phyloP scores from a whole-genome alignment of 2,329 filamentous ascomycete genomes.

The Sarocladiaceae sp. region DNA sequence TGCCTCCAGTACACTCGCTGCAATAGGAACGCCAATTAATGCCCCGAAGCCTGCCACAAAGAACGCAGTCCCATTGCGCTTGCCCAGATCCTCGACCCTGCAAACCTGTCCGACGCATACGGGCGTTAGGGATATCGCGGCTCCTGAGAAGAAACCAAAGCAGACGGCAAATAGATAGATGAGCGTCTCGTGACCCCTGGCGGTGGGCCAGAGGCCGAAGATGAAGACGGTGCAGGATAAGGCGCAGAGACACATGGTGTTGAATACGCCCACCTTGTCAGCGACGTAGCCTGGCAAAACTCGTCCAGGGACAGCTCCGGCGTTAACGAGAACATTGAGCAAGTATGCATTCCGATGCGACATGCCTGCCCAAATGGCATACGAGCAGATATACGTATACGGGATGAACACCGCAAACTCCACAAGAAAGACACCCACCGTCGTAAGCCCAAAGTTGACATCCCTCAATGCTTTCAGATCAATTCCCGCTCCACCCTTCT shows the following conservation, averaged over 20 bases:
- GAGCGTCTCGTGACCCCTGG: constrained; percentile 35
- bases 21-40: constrained; percentile 53
- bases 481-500: constrained; percentile 35
- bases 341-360: constrained; percentile 53
- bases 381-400: constrained; percentile 62
- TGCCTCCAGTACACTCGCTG: constrained; percentile 43
- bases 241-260: constrained; percentile 54
- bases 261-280: constrained; percentile 64
- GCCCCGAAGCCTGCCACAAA: constrained; percentile 57
- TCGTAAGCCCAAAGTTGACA: constrained; percentile 43
- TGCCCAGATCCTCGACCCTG: constrained; percentile 60
- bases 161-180: constrained; percentile 56
- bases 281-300: constrained; percentile 57
- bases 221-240: constrained; percentile 24
- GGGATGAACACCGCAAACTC: constrained; percentile 60
- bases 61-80: constrained; percentile 64
- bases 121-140: constrained; percentile 63
- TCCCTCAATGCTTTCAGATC: constrained; percentile 47
- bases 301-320: constrained; percentile 60
- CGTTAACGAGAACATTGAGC: constrained; percentile 64
- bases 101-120: constrained; percentile 68
- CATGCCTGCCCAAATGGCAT: constrained; percentile 50
- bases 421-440: constrained; percentile 48
- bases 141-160: constrained; percentile 66
- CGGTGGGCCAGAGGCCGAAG: constrained; percentile 57